Evolutionary conservation across 2,329 filamentous ascomycete genomes (phyloP), one percentile per base, ranked within the genome.

Genomic region (Pseudogymnoascus sp.): DNA sequence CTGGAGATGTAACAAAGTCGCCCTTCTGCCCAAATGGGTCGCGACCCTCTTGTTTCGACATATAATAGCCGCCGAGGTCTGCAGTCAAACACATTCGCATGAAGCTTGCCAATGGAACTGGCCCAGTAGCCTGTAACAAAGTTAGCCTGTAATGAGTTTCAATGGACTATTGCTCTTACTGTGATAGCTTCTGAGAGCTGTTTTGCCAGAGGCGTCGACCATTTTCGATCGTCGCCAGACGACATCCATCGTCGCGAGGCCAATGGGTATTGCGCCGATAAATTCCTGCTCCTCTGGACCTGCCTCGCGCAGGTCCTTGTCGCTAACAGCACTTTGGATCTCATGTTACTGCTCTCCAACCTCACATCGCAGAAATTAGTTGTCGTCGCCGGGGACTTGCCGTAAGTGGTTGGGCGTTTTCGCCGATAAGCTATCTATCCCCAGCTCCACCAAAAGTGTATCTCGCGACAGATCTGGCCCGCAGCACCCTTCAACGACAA

Each of bases 11-110:
- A 60, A 97, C 88, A 72, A 99, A 99, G 75, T 99, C 94, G 27
- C 94, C 94, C 71, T 91, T 90, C 62, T 84, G 79, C n/a, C 94
- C 94, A 69, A 99, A 99, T 66, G 93, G 92, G 71, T 97, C 92
- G 55, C 87, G 84, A 17, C 83, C 86, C 64, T 84, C 77, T 61
- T 82, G 81, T 44, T 87, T 81, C 25, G 86, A 84, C 0, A 92
- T 97, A 76, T 99, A 99, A 78, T 99, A 99, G 61, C 94, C 94
- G 63, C 91, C 92, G 39, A 91, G 78, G 65, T 94, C 90, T 9
- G 90, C 90, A 0, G 94, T 99, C 66, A 99, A 84, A 74, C 93
- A 97, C 87, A 97, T 96, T 73, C 94, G 92, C 94, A 99, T 99
- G 75, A 92, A 99, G 60, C 91, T 88, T 4, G 94, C 92, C 64